Percentiles rank a stretch among this genome's conserved stretches.
These are phyloP conservation scores for Somion occarium DNA, from an alignment of 1,284 basidiomycete species.

Conservation along the genomic window DNA sequence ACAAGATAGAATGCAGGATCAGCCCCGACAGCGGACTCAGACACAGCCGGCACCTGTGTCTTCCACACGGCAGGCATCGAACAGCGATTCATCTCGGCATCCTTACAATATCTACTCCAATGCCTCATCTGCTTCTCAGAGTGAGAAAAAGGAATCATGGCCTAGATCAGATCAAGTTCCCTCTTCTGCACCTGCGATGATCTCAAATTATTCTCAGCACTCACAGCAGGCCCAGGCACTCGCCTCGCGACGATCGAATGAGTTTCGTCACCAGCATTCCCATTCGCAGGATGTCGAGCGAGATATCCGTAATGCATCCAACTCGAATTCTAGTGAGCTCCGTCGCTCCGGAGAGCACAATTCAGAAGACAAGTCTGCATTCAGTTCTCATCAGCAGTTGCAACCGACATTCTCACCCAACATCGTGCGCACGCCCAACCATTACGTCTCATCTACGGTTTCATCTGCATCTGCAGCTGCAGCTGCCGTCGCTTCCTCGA, in stretches of 20 bases:
- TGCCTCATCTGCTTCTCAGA: background rate
- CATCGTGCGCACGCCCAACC: conserved; percentile 60
- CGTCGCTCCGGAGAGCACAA: conserved; percentile 16
- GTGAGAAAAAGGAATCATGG: background rate
- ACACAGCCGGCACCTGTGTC: conserved; percentile 4
- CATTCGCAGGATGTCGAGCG: background rate
- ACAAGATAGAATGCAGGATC: conserved; percentile 1
- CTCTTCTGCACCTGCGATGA: background rate
- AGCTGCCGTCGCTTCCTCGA: conserved; percentile 2
- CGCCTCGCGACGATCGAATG: background rate
- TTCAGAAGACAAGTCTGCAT: conserved; percentile 28
- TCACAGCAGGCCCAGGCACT: background rate
- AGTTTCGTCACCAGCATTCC: background rate
- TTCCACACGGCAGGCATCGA: conserved; percentile 10
- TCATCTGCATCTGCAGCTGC: conserved; percentile 12
- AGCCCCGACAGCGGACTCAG: conserved; percentile 1
- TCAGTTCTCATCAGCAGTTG: conserved; percentile 42
- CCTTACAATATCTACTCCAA: background rate
- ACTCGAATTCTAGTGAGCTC: conserved; percentile 13
- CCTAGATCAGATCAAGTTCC: background rate
- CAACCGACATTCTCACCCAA: conserved; percentile 60
- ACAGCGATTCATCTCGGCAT: background rate
- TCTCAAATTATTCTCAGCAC: background rate
- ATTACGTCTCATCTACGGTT: conserved; percentile 33
- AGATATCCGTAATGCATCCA: background rate